phyloP scores from a whole-genome alignment of 371 early-diverging fungal species.

The Synchytrium microbalum region DNA sequence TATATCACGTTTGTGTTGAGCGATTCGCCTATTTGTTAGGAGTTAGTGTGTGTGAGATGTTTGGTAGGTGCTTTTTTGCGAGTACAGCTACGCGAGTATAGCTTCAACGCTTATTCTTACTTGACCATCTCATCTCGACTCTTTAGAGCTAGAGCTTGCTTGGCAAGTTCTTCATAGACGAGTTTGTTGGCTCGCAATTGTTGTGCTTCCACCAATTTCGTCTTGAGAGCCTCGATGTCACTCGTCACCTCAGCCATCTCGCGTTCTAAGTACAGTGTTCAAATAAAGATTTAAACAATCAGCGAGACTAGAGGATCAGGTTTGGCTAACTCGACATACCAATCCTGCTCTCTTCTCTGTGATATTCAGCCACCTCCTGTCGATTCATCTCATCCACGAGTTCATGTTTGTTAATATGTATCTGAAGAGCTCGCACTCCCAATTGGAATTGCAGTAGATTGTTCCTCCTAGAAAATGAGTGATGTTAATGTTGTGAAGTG shows the following conservation, averaged over 20 bases:
- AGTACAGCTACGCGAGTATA: neutral
- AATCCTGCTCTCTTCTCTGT: neutral
- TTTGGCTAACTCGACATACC: too few species aligned
- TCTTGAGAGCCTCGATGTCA: neutral
- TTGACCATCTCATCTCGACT: neutral
- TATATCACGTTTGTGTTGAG: neutral
- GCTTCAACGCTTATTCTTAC: neutral
- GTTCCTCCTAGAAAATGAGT: neutral
- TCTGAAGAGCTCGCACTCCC: neutral
- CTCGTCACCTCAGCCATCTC: neutral
- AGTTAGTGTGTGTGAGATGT: too few species aligned
- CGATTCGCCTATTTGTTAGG: slow-evolving; percentile 2
- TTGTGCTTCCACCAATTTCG: neutral
- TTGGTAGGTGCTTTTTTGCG: too few species aligned
- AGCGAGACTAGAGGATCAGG: too few species aligned
- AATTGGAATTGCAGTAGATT: neutral
- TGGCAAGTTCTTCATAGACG: slow-evolving; percentile 5
- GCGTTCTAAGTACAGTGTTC: neutral
- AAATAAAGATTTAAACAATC: neutral
- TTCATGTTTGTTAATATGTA: neutral
- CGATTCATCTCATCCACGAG: slow-evolving; percentile 3
- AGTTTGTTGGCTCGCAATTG: neutral
- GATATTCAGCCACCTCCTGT: neutral
- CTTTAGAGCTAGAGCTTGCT: neutral
- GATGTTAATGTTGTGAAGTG: neutral